These are phyloP conservation scores for Cryphonectria naterciae DNA, from an alignment of 2,329 filamentous ascomycete genomes.

Conservation along the genomic window DNA sequence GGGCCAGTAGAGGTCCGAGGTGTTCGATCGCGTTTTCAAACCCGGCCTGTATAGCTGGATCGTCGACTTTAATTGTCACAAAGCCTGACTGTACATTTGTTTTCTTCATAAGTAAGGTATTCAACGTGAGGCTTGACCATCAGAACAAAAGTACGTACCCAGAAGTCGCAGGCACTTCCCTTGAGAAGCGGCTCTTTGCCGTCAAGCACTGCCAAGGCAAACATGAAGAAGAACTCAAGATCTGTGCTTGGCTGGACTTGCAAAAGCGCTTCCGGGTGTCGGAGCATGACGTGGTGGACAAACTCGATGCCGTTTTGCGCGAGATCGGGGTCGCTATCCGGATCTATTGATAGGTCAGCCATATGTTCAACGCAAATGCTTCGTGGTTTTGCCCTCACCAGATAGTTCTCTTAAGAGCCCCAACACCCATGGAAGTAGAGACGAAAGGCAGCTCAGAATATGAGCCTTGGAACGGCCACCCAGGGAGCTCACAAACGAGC, in stretches of 20 bases:
- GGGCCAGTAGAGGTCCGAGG: conserved; percentile 64
- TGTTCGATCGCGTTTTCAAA: conserved; percentile 57
- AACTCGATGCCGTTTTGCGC: conserved; percentile 77
- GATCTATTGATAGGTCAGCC: conserved; percentile 43
- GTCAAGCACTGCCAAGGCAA: conserved; percentile 70
- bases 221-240: conserved; percentile 71
- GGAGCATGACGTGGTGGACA: conserved; percentile 64
- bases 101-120: not conserved
- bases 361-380: not conserved
- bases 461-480: conserved; percentile 48
- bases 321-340: conserved; percentile 70
- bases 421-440: conserved; percentile 65
- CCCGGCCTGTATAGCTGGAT: conserved; percentile 46
- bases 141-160: conserved; percentile 54
- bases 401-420: conserved; percentile 65
- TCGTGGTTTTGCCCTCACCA: conserved; percentile 45
- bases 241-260: conserved; percentile 57
- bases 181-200: conserved; percentile 78
- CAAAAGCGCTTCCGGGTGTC: conserved; percentile 65
- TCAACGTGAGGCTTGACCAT: no score
- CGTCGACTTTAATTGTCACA: conserved; percentile 50
- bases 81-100: conserved; percentile 52
- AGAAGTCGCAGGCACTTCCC: conserved; percentile 73
- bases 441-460: conserved; percentile 52
- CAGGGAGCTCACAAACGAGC: conserved; percentile 68